Base-by-base conservation (phyloP, 2,329 filamentous ascomycete genomes). In the Sporothrix dimorphospora region DNA sequence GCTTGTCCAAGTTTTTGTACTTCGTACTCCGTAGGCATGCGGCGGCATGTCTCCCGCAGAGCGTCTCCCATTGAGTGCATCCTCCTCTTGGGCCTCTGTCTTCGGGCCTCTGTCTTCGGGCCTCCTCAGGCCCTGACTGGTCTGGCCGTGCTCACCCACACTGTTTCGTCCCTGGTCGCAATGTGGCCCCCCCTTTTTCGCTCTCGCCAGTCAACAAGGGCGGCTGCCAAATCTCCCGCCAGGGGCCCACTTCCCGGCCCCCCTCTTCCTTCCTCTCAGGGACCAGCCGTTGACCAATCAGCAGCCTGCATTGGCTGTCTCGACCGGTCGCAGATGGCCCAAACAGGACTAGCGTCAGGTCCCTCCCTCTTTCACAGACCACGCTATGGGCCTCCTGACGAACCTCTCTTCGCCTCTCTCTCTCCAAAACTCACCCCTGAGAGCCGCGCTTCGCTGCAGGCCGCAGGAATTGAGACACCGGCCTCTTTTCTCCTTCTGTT, bases 211-310 rank as follows among this genome's bases (percentile, higher is more conserved):
- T 70, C 49, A 70, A 38, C 4, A 38, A 59, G 40, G n/a, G 53
- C 68, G 68, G 53, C 40, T 61, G 40, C 69, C 69, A 65, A 71
- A 66, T 71, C 65, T 71, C 70, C 70, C 59, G 49, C 47, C 70
- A 57, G 59, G 49, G 70, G 34, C 34, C 34, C 66, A 55, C 51
- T 34, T n/a, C 40, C 42, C 24, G n/a, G 61, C 27, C 30, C 30
- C 30, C 59, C 11, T n/a, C 59, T 21, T 51, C 57, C 40, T 57
- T 34, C 47, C 51, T 24, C 47, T 38, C 59, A 66, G 70, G 59
- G 68, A 42, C 47, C 27, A n/a, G 27, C 59, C 16, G 49, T 38
- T 47, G 70, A 38, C 70, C 70, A 71, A 71, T 67, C 12, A 67
- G 59, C 24, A 19, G 24, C 30, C 42, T 38, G 45, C 2, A 71